These are phyloP conservation scores for Pseudogymnoascus sp. DNA, from an alignment of 2,329 filamentous ascomycete species.

Conservation along the genomic window DNA sequence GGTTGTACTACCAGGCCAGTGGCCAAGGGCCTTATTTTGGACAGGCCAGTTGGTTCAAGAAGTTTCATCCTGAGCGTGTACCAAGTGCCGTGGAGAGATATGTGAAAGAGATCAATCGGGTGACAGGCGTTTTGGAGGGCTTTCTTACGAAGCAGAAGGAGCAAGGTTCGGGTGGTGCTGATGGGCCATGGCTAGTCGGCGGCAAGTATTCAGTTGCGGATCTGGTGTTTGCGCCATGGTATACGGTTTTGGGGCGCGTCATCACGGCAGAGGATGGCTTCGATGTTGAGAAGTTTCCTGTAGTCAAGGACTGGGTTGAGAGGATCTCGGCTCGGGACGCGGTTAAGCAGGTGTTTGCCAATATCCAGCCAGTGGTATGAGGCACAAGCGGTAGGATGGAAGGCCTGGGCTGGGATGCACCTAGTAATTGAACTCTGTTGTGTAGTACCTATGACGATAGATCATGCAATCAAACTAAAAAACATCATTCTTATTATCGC, in stretches of 20 bases:
- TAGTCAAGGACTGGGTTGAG: not conserved
- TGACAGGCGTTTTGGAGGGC: slow-evolving; percentile 37
- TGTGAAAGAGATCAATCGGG: slow-evolving; percentile 36
- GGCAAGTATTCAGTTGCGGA: slow-evolving; percentile 36
- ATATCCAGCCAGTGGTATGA: not conserved
- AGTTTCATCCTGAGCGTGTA: slow-evolving; percentile 34
- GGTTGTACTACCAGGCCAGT: slow-evolving; percentile 36
- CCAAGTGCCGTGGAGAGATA: slow-evolving; percentile 39
- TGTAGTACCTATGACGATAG: not conserved
- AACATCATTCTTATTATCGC: too few species aligned
- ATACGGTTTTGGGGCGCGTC: not conserved
- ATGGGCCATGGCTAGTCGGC: slow-evolving; percentile 33
- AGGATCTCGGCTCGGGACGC: not conserved
- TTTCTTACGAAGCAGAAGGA: slow-evolving; percentile 23
- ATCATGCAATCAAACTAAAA: too few species aligned
- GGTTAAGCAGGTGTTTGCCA: slow-evolving; percentile 1
- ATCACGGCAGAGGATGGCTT: not conserved
- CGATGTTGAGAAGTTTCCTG: not conserved
- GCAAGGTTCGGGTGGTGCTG: slow-evolving; percentile 11
- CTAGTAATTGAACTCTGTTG: not conserved
- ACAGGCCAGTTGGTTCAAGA: slow-evolving; percentile 32
- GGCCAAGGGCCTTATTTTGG: slow-evolving; percentile 40
- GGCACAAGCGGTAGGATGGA: not conserved
- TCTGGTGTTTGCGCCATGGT: slow-evolving; percentile 27
- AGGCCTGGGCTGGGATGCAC: not conserved